phyloP scores from a whole-genome alignment of 768 basidiomycete species.

The Collybia nuda region DNA sequence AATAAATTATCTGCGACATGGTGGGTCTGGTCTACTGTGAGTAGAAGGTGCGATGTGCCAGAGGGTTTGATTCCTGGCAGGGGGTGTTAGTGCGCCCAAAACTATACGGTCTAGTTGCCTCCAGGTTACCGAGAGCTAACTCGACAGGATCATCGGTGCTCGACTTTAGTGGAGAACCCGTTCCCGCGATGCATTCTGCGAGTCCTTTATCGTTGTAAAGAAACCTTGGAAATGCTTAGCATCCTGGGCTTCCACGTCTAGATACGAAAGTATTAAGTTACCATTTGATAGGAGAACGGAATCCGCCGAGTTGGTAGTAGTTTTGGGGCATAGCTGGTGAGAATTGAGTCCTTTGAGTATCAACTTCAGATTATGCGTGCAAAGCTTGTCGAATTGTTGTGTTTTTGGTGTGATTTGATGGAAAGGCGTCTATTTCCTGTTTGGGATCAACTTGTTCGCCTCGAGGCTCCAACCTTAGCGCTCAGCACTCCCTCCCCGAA shows the following conservation, averaged over 20 bases:
- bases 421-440: no score
- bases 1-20: constrained; percentile 16
- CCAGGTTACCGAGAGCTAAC: constrained; percentile 39
- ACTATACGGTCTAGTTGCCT: no score
- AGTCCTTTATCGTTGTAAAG: constrained; percentile 34
- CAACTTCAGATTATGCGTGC: no score
- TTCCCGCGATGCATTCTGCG: constrained; percentile 23
- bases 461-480: no score
- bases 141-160: constrained; percentile 26
- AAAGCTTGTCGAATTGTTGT: no score
- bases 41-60: constrained; percentile 46
- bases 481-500: no score
- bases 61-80: constrained; percentile 38
- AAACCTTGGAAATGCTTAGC: constrained; percentile 2
- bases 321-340: constrained; percentile 7
- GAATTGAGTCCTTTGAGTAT: no score
- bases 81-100: no score
- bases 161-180: constrained; percentile 28
- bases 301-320: constrained; percentile 28
- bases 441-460: no score
- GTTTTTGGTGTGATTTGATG: no score
- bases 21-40: constrained; percentile 31
- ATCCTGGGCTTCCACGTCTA: not conserved
- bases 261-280: not conserved
- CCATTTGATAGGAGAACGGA: constrained; percentile 22